Percentiles rank a stretch among this genome's conserved stretches.
phyloP scores from a whole-genome alignment of 108 stramenopile genomes.

The Cyclotella atomus region DNA sequence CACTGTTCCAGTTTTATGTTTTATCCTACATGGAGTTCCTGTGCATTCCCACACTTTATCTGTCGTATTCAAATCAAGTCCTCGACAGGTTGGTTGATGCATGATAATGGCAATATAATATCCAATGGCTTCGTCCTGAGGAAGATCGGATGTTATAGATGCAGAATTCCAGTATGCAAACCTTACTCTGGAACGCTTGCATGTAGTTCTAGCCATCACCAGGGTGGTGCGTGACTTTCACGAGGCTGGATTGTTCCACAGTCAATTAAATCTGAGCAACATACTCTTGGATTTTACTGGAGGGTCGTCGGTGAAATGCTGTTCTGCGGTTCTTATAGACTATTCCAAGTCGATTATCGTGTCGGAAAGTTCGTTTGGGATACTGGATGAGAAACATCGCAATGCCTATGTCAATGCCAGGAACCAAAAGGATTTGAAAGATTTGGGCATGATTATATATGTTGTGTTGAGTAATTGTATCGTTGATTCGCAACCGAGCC shows the following conservation, averaged over 20 bases:
- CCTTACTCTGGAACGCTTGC: not conserved
- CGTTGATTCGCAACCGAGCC: not conserved
- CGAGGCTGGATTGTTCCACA: constrained; percentile 4
- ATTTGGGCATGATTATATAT: constrained; percentile 1
- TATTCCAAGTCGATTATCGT: not conserved
- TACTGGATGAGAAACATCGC: not conserved
- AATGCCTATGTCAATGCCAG: not conserved
- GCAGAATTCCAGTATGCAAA: no score
- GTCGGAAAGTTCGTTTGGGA: not conserved
- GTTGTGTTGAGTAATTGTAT: not conserved
- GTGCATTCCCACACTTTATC: no score
- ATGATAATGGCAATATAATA: no score
- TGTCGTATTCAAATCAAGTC: no score
- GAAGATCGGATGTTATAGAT: no score
- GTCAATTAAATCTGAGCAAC: not conserved
- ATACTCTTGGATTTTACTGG: constrained; percentile 13
- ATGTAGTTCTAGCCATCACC: constrained; percentile 12
- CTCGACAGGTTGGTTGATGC: no score
- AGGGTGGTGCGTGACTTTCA: constrained; percentile 16
- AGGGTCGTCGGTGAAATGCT: not conserved
- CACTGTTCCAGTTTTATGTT: no score
- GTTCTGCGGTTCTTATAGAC: not conserved
- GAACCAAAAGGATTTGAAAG: constrained; percentile 11
- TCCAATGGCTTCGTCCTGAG: no score
- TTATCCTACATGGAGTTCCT: no score